Evolutionary conservation across 2,329 filamentous ascomycete genomes (phyloP).

Genomic region (Beauveria medogensis): DNA sequence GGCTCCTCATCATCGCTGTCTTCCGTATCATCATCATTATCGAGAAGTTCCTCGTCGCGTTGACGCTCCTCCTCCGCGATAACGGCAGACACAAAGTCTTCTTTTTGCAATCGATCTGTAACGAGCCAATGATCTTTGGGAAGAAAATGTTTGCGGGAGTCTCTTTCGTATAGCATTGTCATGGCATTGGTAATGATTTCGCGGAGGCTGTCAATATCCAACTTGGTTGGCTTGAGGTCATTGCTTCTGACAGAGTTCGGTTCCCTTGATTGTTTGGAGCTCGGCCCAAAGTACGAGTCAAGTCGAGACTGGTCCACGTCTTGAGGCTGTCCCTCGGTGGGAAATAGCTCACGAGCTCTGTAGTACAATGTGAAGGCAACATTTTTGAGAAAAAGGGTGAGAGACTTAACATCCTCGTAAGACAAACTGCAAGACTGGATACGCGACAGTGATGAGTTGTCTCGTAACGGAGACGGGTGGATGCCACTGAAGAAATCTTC

Average conservation of each 20-base stretch:
- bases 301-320: conserved; percentile 19
- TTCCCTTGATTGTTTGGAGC: conserved; percentile 3
- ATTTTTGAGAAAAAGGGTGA: conserved; percentile 84
- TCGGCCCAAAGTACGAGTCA: conserved; percentile 21
- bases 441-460: conserved; percentile 34
- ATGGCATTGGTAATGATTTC: conserved; percentile 72
- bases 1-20: conserved; percentile 23
- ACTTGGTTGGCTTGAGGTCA: conserved; percentile 18
- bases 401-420: conserved; percentile 59
- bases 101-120: conserved; percentile 81
- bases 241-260: not conserved
- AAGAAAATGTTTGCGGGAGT: conserved; percentile 80
- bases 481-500: conserved; percentile 78
- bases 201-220: conserved; percentile 72
- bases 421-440: conserved; percentile 60
- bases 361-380: conserved; percentile 85
- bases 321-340: conserved; percentile 17
- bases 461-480: conserved; percentile 30
- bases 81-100: conserved; percentile 76
- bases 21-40: conserved; percentile 28
- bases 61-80: conserved; percentile 81
- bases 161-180: conserved; percentile 84
- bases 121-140: conserved; percentile 88
- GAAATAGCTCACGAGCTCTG: conserved; percentile 57
- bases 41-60: conserved; percentile 39